Evolutionary conservation across 2,329 filamentous ascomycete genomes (phyloP), one percentile per base, ranked within the genome.

Genomic region (Claviceps africana): DNA sequence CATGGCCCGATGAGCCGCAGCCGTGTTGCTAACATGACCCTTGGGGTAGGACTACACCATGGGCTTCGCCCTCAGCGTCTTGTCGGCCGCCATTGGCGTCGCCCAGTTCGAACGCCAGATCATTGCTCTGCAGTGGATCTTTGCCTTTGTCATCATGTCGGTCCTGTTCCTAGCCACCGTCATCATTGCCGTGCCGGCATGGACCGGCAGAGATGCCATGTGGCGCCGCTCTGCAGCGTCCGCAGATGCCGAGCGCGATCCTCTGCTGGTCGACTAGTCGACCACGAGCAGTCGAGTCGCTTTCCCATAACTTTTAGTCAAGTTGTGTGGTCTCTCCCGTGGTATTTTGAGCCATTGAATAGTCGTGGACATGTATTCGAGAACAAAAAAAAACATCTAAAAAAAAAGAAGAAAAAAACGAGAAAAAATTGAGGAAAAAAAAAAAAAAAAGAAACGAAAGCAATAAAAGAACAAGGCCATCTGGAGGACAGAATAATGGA

Each of bases 91-190:
- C 19, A 80, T 94, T 43, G 88, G 86, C 13, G 80, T 93, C 17
- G 78, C 81, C 15, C 89, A 95, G 66, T 82, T 94, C 70, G 71
- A 82, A 49, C 75, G 77, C 61, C 81, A 88, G 64, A 67, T 83
- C 54, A 74, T 94, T 58, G 86, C 87, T 7, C 74, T 95, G 57
- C 89, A 95, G 70, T 95, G 88, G 88, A 91, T 94, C 68, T 95
- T 95, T 65, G 86, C 88, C 35, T 93, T 94, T 62, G 74, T 81
- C 56, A 88, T 95, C 65, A 89, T 91, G 75, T 79, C 75, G 1
- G 64, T 86, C 28, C 77, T 94, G 51, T 85, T 93, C 64, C 65
- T 89, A 21, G 69, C 79, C 19, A 88, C 85, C 1, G 61, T 86
- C 2, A 67, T 76, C 17, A 72, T 88, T 50, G 83, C 79, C 2